A percentile compares a stretch with the other conserved stretches of the same genome.
Conservation (phyloP, 2,329 filamentous ascomycete genomes). For the Beauveria rudraprayagi region DNA sequence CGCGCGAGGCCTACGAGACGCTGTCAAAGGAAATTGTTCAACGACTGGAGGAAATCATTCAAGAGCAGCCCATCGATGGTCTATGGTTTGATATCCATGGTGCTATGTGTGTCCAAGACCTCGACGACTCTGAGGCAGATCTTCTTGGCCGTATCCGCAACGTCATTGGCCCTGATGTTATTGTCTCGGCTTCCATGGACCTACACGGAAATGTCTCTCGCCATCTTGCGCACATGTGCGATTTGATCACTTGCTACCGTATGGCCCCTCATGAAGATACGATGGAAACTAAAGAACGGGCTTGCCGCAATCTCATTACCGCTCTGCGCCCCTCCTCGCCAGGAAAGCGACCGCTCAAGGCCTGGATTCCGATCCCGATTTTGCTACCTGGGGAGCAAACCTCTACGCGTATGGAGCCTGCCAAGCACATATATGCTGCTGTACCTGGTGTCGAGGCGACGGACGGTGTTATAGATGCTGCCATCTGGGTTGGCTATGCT, state of each 20-base stretch:
- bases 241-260: constrained; percentile 45
- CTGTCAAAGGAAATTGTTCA: constrained; percentile 33
- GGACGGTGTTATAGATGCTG: constrained; percentile 39
- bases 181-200: constrained; percentile 48
- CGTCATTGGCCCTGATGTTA: constrained; percentile 35
- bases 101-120: constrained; percentile 44
- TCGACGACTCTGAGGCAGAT: constrained; percentile 40
- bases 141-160: constrained; percentile 36
- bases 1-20: constrained; percentile 35
- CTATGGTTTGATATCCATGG: constrained; percentile 50
- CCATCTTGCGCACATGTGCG: constrained; percentile 38
- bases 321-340: constrained; percentile 23
- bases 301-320: constrained; percentile 39
- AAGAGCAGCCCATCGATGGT: constrained; percentile 31
- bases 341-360: constrained; percentile 36
- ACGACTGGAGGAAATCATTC: constrained; percentile 30
- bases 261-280: constrained; percentile 45
- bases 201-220: constrained; percentile 47
- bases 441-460: constrained; percentile 34
- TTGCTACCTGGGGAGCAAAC: constrained; percentile 47
- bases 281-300: constrained; percentile 40
- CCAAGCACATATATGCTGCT: constrained; percentile 40
- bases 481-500: constrained; percentile 48
- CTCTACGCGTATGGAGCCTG: constrained; percentile 44
- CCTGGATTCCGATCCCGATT: constrained; percentile 44